Conservation (phyloP, 805 yeast species). For the Babjeviella inositovora region DNA sequence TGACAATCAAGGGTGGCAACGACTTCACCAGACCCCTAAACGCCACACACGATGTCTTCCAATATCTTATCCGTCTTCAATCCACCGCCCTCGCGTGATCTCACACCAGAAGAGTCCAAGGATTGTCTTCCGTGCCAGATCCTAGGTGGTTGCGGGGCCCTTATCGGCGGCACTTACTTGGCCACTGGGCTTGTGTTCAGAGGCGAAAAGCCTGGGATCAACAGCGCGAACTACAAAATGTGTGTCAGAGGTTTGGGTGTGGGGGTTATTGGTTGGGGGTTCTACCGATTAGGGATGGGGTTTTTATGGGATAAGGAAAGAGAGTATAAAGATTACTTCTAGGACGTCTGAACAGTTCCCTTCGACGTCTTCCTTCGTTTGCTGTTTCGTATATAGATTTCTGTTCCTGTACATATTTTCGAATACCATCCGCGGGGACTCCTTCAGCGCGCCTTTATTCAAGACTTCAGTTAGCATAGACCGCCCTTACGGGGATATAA, state of each 20-base stretch:
- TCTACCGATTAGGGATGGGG: slow-evolving; percentile 50
- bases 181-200: slow-evolving; percentile 37
- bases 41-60: slow-evolving; percentile 12
- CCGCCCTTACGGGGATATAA: too few species aligned
- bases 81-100: slow-evolving; percentile 26
- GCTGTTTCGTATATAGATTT: background rate
- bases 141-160: slow-evolving; percentile 39
- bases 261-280: slow-evolving; percentile 36
- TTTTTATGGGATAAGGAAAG: slow-evolving; percentile 29
- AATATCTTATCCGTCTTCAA: slow-evolving; percentile 37
- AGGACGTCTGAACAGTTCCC: background rate
- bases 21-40: too few species aligned
- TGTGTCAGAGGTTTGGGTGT: slow-evolving; percentile 37
- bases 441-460: background rate
- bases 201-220: slow-evolving; percentile 22
- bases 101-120: slow-evolving; percentile 21
- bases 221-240: slow-evolving; percentile 49
- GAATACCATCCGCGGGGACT: background rate
- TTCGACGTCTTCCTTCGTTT: background rate
- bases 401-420: background rate
- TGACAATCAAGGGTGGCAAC: too few species aligned
- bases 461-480: too few species aligned
- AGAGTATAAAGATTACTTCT: slow-evolving; percentile 6
- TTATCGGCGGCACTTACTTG: slow-evolving; percentile 50
- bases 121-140: slow-evolving; percentile 59